phyloP scores from a whole-genome alignment of 1,139 yeast genomes.

The Saccharomyces uvarum region DNA sequence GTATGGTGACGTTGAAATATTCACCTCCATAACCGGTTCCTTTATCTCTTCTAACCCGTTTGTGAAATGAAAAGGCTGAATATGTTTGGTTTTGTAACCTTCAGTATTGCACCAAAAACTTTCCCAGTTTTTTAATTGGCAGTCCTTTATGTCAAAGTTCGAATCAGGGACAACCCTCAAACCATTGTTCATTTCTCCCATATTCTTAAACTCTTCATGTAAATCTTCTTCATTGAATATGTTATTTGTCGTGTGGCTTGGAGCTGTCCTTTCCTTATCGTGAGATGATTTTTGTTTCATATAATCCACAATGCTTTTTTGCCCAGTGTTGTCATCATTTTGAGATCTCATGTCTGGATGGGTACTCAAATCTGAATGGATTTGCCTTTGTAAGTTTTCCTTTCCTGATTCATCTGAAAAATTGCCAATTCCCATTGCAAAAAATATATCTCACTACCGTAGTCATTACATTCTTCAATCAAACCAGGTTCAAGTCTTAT shows the following conservation, averaged over 20 bases:
- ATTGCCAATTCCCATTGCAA: neutral
- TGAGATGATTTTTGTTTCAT: neutral
- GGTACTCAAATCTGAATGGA: neutral
- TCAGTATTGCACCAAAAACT: neutral
- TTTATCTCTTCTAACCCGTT: neutral
- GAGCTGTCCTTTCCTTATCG: neutral
- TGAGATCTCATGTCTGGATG: neutral
- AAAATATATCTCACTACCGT: neutral
- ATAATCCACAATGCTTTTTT: neutral
- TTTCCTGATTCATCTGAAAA: neutral
- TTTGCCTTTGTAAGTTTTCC: neutral
- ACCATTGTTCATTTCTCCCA: neutral
- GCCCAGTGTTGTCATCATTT: neutral
- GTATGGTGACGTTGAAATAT: neutral
- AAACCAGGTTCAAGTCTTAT: neutral
- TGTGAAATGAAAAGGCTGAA: neutral
- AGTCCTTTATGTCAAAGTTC: neutral
- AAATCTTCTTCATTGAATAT: neutral
- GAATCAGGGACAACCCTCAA: neutral
- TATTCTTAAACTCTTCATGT: neutral
- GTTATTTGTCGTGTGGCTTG: neutral
- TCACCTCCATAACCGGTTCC: neutral
- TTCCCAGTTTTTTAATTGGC: neutral
- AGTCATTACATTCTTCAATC: neutral
- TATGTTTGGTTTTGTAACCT: neutral